Base-by-base conservation (phyloP, 1,284 basidiomycete genomes). In the Gastroboletus turbinatus region DNA sequence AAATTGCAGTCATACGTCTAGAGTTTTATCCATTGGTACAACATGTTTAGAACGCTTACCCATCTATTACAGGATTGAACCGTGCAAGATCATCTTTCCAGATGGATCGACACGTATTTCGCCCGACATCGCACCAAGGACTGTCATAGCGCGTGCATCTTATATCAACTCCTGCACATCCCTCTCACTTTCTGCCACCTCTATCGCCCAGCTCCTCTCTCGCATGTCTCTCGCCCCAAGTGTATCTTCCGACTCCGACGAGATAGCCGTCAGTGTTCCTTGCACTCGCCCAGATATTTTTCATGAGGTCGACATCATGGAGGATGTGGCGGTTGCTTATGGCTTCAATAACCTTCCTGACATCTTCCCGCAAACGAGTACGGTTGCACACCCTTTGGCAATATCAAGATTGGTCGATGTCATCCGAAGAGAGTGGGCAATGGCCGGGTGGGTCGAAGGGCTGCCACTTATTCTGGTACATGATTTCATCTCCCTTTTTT, bases 221-320 rank as follows among this genome's bases (percentile, higher is more conserved):
- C 84, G 87, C 64, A 97, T 97, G 94, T 82, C 85, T 4, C 78
- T 90, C 38, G 68, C 74, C 21, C 80, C 90, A 1, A 74, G 68
- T 17, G 13, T 60, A 46, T 78, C 79, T 13, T 60, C 76, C 7
- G 66, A 67, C 7, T 72, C 67, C 0, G 89, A 93, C 63, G 85
- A 90, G 65, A 74, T 93, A 23, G 67, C 84, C 27, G 88, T 99
- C 27, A 76, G 84, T 39, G 83, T 99, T 35, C 96, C 96, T 2
- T 82, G 91, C 30, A 98, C 95, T 13, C 85, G 96, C 45, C 94
- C 97, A 1, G 96, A 99, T 70, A 97, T 99, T 62, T 78, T 99
- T 57, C 97, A 99, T 72, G 95, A 98, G 73, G 98, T 96, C 68
- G 96, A 99, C 73, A 83, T 99, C 66, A 93, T 99, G 88, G 96